Base-by-base conservation (phyloP, 371 early-diverging fungal species). In the Syncephalastrum contaminatum region DNA sequence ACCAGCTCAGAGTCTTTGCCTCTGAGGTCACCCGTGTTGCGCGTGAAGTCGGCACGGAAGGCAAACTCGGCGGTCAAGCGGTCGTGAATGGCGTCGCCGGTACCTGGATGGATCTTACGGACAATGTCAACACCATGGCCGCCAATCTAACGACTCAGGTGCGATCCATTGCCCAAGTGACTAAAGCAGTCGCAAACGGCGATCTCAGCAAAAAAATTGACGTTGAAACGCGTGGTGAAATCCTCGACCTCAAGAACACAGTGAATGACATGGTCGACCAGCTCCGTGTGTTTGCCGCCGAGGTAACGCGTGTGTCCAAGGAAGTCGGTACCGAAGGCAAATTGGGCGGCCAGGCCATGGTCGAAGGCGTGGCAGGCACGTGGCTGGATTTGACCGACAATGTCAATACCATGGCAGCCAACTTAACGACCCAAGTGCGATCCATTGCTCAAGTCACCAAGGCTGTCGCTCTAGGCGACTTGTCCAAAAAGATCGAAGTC, bases 311-410 rank as follows among this genome's bases (percentile, higher is more conserved):
- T 2, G 71, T 78, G 8, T 65, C 79, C 15, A 56, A 53, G 51
- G 63, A 67, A 59, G 67, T 70, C 47, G 61, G 66, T 40, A 43
- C 66, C 41, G 70, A 75, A 7, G 76, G 76, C 45, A 58, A 54
- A 36, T 61, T 75, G 5, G 76, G 76, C 39, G 76, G 72, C 44
- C 72, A 75, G 50, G 76, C 76, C 3, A 16, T 54, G 0, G 85
- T 84, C 0, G 46, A 67, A 14, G 75, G 63, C 25, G 81, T 84
- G 0, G 82, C 69, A 7, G 83, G 85, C 4, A 79, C 76, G 0
- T 85, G 85, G 85, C 78, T 73, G 36, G 70, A 69, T 14, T 24
- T 73, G 3, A 69, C 67, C 12, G 67, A 69, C 43, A 69, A 64
- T 44, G 61, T 63, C 25, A 69, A 73, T 43, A 51, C 68, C 24